These are phyloP conservation scores for Thielaviopsis punctulata DNA, from an alignment of 2,329 filamentous ascomycete genomes.

Conservation along the genomic window DNA sequence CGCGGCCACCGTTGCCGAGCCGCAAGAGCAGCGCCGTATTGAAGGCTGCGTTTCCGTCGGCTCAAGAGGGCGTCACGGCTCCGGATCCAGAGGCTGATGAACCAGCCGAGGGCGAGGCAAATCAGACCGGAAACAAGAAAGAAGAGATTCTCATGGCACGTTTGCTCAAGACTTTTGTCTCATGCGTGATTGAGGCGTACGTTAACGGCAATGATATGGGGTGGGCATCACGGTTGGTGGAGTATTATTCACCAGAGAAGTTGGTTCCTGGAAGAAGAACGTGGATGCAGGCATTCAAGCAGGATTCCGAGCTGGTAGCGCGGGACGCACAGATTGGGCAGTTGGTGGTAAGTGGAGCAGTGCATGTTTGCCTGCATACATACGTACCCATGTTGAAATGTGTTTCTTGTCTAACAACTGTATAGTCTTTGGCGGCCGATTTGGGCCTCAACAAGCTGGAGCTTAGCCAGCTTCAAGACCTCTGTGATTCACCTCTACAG, in stretches of 20 bases:
- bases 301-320: conserved; percentile 42
- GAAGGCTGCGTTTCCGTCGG: conserved; percentile 16
- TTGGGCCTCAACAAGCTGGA: conserved; percentile 34
- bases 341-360: conserved; percentile 36
- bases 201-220: conserved; percentile 42
- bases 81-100: conserved; percentile 38
- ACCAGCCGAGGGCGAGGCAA: conserved; percentile 25
- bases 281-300: conserved; percentile 44
- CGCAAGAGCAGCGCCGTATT: conserved; percentile 40
- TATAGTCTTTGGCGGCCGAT: conserved; percentile 44
- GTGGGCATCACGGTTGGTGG: conserved; percentile 48
- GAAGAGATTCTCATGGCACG: conserved; percentile 46
- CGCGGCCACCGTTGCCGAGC: conserved; percentile 43
- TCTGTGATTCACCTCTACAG: conserved; percentile 24
- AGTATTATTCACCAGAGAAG: conserved; percentile 48
- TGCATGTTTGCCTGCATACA: background rate
- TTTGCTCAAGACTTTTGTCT: conserved; percentile 60
- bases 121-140: conserved; percentile 27
- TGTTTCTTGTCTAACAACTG: too few species aligned
- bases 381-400: background rate
- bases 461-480: conserved; percentile 28
- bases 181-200: conserved; percentile 59
- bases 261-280: conserved; percentile 45
- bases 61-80: conserved; percentile 23
- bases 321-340: conserved; percentile 54